Percentiles rank a stretch among this genome's conserved stretches.
These are phyloP conservation scores for Conticribra guillardii DNA, from an alignment of 108 stramenopile species.

Conservation along the genomic window DNA sequence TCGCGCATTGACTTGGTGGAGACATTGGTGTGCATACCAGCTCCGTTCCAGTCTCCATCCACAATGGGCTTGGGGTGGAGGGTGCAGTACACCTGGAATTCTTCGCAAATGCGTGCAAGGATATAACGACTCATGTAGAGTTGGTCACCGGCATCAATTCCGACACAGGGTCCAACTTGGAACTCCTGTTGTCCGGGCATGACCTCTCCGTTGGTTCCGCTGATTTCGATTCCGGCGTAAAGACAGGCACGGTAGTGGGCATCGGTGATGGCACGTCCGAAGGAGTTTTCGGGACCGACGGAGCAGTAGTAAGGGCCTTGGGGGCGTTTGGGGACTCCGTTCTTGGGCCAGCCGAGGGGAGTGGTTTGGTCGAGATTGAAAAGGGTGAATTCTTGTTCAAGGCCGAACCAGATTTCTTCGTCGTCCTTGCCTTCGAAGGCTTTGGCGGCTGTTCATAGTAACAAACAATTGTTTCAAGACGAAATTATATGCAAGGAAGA, in stretches of 20 bases:
- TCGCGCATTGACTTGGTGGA: slow-evolving; percentile 97
- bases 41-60: slow-evolving; percentile 99
- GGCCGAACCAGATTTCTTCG: slow-evolving; percentile 91
- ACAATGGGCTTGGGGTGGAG: slow-evolving; percentile 98
- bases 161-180: slow-evolving; percentile 98
- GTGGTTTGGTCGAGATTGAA: slow-evolving; percentile 92
- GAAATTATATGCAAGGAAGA: background rate
- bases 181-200: slow-evolving; percentile 99
- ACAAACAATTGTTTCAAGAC: slow-evolving; percentile 1
- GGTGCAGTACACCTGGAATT: slow-evolving; percentile 95
- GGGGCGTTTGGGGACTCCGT: slow-evolving; percentile 81
- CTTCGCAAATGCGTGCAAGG: slow-evolving; percentile 96
- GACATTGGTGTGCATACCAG: slow-evolving; percentile 98
- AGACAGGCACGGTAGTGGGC: slow-evolving; percentile 96
- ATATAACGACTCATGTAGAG: slow-evolving; percentile 97
- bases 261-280: slow-evolving; percentile 93
- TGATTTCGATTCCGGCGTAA: slow-evolving; percentile 93
- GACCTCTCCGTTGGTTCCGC: slow-evolving; percentile 98
- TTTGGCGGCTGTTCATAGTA: slow-evolving; percentile 57
- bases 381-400: slow-evolving; percentile 99
- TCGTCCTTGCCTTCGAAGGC: slow-evolving; percentile 83
- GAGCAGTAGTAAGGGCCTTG: slow-evolving; percentile 99
- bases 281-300: slow-evolving; percentile 93
- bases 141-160: slow-evolving; percentile 98
- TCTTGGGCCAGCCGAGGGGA: slow-evolving; percentile 96